Evolutionary conservation across 2,329 filamentous ascomycete genomes (phyloP).

Genomic region (Fusarium devonianum): DNA sequence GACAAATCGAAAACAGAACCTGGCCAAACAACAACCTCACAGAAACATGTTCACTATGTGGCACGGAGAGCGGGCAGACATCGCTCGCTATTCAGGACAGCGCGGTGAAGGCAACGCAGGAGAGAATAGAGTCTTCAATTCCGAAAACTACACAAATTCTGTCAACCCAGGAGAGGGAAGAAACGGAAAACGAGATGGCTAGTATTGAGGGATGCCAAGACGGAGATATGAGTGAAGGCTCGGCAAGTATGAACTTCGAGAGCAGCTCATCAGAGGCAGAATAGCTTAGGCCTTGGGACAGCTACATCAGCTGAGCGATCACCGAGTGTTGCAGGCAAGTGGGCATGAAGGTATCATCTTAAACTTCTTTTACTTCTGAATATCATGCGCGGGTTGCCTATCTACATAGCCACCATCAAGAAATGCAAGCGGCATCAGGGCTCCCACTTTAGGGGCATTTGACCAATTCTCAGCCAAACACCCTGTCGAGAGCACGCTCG

Average conservation of each 20-base stretch:
- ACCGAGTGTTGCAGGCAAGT: too few species aligned
- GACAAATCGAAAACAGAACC: conserved; percentile 2
- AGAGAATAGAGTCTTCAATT: too few species aligned
- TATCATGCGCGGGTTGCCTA: too few species aligned
- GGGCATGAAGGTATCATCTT: too few species aligned
- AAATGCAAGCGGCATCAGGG: too few species aligned
- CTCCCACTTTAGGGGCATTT: too few species aligned
- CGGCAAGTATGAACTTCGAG: background rate
- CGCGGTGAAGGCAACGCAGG: too few species aligned
- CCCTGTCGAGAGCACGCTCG: conserved; percentile 29
- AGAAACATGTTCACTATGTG: conserved; percentile 3
- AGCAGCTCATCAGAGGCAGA: background rate
- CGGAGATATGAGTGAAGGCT: background rate
- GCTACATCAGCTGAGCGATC: too few species aligned
- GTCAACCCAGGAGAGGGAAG: background rate
- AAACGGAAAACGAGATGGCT: background rate
- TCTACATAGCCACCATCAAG: background rate
- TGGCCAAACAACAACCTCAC: conserved; percentile 15
- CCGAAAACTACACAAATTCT: too few species aligned
- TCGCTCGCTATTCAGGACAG: background rate
- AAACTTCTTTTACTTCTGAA: too few species aligned
- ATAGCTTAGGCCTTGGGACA: background rate
- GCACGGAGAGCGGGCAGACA: background rate
- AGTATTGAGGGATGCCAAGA: background rate
- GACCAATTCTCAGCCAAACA: conserved; percentile 19